Evolutionary conservation across 139 green algal genomes (phyloP).

Genomic region (Gonium pectorale): DNA sequence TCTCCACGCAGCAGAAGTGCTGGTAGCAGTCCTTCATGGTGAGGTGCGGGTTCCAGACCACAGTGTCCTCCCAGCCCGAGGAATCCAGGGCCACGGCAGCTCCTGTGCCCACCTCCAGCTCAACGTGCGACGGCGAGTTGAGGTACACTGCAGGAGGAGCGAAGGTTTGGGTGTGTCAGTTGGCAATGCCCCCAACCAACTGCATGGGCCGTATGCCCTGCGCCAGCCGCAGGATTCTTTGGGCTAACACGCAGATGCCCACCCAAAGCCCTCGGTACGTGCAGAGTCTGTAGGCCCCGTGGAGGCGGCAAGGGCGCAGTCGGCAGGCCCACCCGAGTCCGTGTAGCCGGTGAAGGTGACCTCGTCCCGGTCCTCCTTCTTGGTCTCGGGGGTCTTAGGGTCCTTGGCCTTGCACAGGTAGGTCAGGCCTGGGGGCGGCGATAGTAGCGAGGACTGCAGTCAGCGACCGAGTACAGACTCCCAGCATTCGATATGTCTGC

Average conservation of each 20-base stretch:
- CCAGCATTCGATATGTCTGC: no score
- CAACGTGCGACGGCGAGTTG: conserved; percentile 76
- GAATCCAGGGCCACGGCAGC: conserved; percentile 68
- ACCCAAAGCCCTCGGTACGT: no score
- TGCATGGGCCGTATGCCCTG: no score
- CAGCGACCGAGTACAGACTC: no score
- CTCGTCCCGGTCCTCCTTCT: conserved; percentile 73
- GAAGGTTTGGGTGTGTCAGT: conserved; percentile 39
- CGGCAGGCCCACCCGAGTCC: conserved; percentile 22
- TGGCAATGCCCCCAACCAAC: no score
- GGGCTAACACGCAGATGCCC: no score
- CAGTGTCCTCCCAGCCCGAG: conserved; percentile 70
- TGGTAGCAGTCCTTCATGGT: conserved; percentile 84
- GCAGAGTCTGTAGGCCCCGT: no score
- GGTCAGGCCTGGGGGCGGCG: conserved; percentile 67
- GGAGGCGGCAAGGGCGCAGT: neutral
- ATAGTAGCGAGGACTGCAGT: no score
- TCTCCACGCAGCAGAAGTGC: conserved; percentile 91
- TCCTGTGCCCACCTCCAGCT: conserved; percentile 74
- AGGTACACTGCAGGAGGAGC: conserved; percentile 85
- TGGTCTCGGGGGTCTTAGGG: conserved; percentile 78
- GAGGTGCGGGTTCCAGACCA: conserved; percentile 75
- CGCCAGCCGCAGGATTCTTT: no score
- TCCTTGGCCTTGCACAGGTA: conserved; percentile 92
- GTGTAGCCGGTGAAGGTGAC: conserved; percentile 70